Conservation (phyloP, 305 asterid genomes). For the Fraxinus ornus region DNA sequence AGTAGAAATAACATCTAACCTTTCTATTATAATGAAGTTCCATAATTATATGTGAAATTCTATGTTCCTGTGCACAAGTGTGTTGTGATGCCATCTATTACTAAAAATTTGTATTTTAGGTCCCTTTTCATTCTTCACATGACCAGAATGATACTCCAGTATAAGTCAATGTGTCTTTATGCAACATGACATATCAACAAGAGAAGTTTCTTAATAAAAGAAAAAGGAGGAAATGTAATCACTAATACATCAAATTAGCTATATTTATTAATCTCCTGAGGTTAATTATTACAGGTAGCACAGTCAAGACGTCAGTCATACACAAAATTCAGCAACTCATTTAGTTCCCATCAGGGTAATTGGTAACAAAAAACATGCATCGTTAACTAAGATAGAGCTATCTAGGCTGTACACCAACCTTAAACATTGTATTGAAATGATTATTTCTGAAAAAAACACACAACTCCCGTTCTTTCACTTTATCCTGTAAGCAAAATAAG, state of each 20-base stretch:
- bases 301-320: neutral
- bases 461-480: slow-evolving; percentile 86
- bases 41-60: neutral
- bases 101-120: neutral
- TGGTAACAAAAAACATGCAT: slow-evolving; percentile 5
- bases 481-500: slow-evolving; percentile 79
- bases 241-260: neutral
- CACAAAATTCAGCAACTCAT: slow-evolving; percentile 10
- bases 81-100: neutral
- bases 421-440: slow-evolving; percentile 98
- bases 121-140: neutral
- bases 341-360: slow-evolving; percentile 8
- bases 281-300: neutral
- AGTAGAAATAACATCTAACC: neutral
- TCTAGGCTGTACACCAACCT: slow-evolving; percentile 53
- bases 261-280: neutral
- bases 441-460: slow-evolving; percentile 96
- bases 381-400: neutral
- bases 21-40: neutral
- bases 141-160: neutral
- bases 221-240: neutral
- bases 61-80: neutral
- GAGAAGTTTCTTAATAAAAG: slow-evolving; percentile 7
- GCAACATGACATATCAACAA: slow-evolving; percentile 1
- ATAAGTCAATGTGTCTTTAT: neutral